Evolutionary conservation across 345 rosid species (phyloP), one percentile per base, ranked within the genome.

Genomic region (Citrus sp.): DNA sequence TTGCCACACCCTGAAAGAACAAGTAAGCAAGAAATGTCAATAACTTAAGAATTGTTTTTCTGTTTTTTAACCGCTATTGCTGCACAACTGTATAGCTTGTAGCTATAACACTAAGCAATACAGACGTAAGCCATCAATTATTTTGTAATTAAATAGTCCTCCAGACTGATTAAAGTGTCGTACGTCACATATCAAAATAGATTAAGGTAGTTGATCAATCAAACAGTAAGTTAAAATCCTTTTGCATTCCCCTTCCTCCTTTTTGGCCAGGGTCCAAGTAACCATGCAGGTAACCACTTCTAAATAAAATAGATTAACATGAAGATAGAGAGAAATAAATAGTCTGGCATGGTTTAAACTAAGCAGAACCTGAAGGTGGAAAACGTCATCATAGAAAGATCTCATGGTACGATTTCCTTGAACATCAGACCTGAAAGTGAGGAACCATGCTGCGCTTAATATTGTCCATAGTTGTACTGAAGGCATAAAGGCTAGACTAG

Each of bases 371-470:
- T 91, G 94, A 61, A 91, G 94, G 51, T 82, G 79, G 74, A 90
- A 84, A 75, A 93, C 93, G 72, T 88, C 89, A 37, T 32, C 80
- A 80, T 92, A 95, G 86, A 92, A 92, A 79, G 96, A 85, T 40
- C 85, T 80, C 88, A 93, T 92, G 37, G 90, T 85, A 80, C 78
- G 81, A 40, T 89, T 84, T 81, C 94, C 91, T 80, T 67, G 86
- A 67, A 92, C 69, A 80, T 95, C 94, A 67, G 80, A 85, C 94
- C 99, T 87, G 93, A 82, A 88, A 84, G 67, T 59, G 77, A 81
- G 81, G 32, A 83, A 77, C 63, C 38, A 67, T 9, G 3, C n/a
- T 38, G 35, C 8, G 2, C 35, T 46, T 61, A 12, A 19, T 49
- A 21, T 75, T 64, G 55, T 60, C 19, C 25, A 18, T 28, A 42